Evolutionary conservation across 305 asterid species (phyloP).

Genomic region (Galium porrigens): DNA sequence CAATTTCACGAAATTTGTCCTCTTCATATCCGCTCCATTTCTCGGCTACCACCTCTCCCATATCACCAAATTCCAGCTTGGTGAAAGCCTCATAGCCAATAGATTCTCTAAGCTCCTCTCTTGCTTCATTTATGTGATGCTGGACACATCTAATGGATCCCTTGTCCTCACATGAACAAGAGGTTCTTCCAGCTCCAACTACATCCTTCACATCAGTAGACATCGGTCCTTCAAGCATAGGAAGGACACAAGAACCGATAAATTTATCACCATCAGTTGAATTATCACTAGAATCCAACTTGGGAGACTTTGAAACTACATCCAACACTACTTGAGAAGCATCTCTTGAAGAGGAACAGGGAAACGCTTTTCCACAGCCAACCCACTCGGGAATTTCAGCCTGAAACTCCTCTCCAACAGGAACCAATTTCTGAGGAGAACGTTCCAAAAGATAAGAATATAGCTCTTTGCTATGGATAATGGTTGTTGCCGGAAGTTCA

Average conservation of each 20-base stretch:
- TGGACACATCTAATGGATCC: slow-evolving; percentile 62
- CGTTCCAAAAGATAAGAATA: slow-evolving; percentile 26
- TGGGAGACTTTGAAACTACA: slow-evolving; percentile 5
- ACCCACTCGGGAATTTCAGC: slow-evolving; percentile 44
- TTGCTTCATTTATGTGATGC: slow-evolving; percentile 48
- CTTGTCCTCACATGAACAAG: slow-evolving; percentile 48
- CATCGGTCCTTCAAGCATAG: slow-evolving; percentile 34
- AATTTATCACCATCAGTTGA: slow-evolving; percentile 20
- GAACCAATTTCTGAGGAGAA: slow-evolving; percentile 50
- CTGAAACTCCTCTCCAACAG: slow-evolving; percentile 50
- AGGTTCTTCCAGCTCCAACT: slow-evolving; percentile 38
- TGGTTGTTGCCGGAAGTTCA: slow-evolving; percentile 18
- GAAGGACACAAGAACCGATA: slow-evolving; percentile 39
- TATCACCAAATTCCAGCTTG: slow-evolving; percentile 48
- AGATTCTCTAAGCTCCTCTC: slow-evolving; percentile 34
- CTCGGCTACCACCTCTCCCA: slow-evolving; percentile 56
- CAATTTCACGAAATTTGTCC: slow-evolving; percentile 44
- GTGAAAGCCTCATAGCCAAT: slow-evolving; percentile 33
- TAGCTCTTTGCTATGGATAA: slow-evolving; percentile 21
- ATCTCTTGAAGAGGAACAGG: slow-evolving; percentile 8
- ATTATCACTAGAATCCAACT: neutral
- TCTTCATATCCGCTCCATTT: slow-evolving; percentile 61
- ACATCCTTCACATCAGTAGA: slow-evolving; percentile 22
- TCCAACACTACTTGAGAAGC: slow-evolving; percentile 9
- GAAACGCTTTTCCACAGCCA: slow-evolving; percentile 13